Conservation (phyloP, 768 basidiomycete species). For the Suillus plorans region DNA sequence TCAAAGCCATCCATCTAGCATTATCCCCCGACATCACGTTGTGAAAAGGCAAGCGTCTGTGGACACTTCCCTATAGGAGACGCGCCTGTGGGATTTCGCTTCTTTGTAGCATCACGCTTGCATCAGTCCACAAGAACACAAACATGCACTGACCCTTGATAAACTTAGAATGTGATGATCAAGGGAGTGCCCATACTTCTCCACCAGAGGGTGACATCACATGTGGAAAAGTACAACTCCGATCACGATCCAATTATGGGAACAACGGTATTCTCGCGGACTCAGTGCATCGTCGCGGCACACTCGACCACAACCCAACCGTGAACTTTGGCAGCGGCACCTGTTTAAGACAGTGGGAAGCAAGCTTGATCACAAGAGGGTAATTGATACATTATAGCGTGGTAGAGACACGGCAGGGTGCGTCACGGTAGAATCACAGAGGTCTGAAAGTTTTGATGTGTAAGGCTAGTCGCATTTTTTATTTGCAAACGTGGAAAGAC, state of each 20-base stretch:
- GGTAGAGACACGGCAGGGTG: background rate
- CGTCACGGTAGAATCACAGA: background rate
- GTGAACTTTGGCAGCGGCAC: background rate
- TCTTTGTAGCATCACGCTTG: background rate
- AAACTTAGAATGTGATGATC: background rate
- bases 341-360: background rate
- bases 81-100: background rate
- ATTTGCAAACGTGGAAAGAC: background rate
- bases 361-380: background rate
- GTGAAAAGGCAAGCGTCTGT: background rate
- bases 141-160: background rate
- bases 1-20: background rate
- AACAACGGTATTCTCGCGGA: background rate
- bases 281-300: too few relatives aligned
- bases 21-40: background rate
- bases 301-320: background rate
- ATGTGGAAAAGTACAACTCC: background rate
- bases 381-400: background rate
- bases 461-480: background rate
- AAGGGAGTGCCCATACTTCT: background rate
- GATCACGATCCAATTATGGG: background rate
- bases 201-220: background rate
- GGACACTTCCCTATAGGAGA: background rate
- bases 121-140: background rate
- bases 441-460: too few relatives aligned